Conservation (phyloP, 352 stramenopile genomes). For the Paralagenidium karlingii region DNA sequence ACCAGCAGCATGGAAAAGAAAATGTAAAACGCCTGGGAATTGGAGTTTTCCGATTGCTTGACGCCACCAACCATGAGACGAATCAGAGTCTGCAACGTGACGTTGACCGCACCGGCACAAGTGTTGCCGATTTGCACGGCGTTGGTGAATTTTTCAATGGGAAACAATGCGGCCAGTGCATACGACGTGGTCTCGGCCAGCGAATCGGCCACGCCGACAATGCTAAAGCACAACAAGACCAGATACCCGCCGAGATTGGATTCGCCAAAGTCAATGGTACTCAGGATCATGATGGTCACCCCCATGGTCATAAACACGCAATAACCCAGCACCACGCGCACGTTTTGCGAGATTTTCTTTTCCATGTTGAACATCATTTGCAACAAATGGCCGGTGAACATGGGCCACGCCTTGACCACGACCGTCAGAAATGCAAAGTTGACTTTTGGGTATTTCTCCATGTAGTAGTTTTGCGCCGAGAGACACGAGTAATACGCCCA, state of each 20-base stretch:
- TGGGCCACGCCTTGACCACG: constrained; percentile 38
- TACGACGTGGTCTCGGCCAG: constrained; percentile 48
- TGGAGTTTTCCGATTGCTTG: constrained; percentile 18
- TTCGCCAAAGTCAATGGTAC: constrained; percentile 25
- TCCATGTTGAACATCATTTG: constrained; percentile 47
- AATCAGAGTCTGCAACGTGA: constrained; percentile 35
- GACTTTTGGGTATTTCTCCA: constrained; percentile 27
- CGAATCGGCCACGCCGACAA: constrained; percentile 37
- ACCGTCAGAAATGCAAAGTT: constrained; percentile 62
- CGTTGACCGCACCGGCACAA: constrained; percentile 34
- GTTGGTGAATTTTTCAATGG: constrained; percentile 50
- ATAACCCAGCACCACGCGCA: constrained; percentile 36
- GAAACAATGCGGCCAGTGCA: constrained; percentile 44
- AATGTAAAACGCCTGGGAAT: constrained; percentile 36
- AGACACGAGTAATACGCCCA: constrained; percentile 71
- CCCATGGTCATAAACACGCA: constrained; percentile 33
- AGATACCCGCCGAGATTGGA: constrained; percentile 29
- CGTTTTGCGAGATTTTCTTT: constrained; percentile 27
- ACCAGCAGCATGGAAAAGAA: constrained; percentile 44
- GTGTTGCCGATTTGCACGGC: constrained; percentile 51
- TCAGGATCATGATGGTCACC: constrained; percentile 55
- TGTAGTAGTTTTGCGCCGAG: constrained; percentile 54
- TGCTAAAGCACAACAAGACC: constrained; percentile 34
- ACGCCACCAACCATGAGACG: constrained; percentile 28
- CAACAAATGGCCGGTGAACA: constrained; percentile 29